Evolutionary conservation across 306 rosid genomes (phyloP), one percentile per base, ranked within the genome.

Genomic region (Albizia julibrissin): DNA sequence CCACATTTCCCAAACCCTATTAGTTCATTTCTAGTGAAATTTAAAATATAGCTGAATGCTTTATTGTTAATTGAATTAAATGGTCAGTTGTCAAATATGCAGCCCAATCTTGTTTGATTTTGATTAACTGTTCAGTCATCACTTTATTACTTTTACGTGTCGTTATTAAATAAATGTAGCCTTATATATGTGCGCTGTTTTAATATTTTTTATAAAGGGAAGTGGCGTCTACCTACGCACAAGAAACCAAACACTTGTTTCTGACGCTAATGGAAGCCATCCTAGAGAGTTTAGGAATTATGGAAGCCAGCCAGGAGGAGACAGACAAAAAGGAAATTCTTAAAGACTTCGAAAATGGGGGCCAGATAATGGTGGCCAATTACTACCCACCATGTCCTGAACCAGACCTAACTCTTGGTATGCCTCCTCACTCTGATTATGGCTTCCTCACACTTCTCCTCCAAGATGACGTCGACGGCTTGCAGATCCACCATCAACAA

Each of bases 361-460:
- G 98, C 89, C 98, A 95, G 69, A 80, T 95, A 88, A 81, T 93
- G 89, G 90, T 95, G n/a, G 84, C 72, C 14, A 95, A 95, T 89
- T 93, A 90, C 86, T 93, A 91, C 82, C 98, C 98, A 56, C 88
- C 92, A 72, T 95, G 98, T 72, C 98, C 98, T 8, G 80, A 95
- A 69, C 98, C 98, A 31, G 90, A 90, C 50, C 90, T 93, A 82
- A 95, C 98, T 47, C 84, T 95, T 1, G 98, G 98, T 21, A 91
- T 95, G 88, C 98, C 93, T 46, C 93, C 98, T 74, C 98, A 95
- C 83, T 95, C 98, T 0, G 98, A 95, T 77, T 95, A 91, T 87
- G 98, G 98, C 3, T 90, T 93, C 82, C 97, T 95, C 77, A 95
- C 98, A 0, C 90, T 95, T 74, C 93, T 95, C 29, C 92, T 93